Evolutionary conservation across 140 eudicot genomes (phyloP).

Genomic region (Anethum foeniculum): DNA sequence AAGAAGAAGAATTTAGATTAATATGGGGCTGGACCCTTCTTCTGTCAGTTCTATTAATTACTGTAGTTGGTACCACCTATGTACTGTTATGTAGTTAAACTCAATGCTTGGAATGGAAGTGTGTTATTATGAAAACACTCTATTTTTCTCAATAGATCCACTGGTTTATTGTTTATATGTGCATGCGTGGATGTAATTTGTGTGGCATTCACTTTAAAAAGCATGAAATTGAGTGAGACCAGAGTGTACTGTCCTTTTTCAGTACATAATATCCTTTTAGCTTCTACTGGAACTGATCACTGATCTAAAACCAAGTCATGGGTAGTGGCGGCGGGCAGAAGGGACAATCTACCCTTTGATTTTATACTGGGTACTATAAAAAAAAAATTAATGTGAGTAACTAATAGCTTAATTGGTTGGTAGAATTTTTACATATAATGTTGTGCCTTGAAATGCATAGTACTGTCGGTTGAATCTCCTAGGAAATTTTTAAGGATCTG

Average conservation of each 20-base stretch:
- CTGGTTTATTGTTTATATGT: neutral
- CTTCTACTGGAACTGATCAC: neutral
- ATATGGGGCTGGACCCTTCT: neutral
- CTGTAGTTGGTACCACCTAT: neutral
- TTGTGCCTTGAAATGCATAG: neutral
- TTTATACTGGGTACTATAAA: neutral
- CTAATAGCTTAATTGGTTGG: neutral
- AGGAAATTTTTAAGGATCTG: neutral
- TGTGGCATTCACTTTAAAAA: neutral
- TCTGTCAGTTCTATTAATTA: neutral
- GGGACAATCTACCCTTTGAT: neutral
- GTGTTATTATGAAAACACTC: neutral
- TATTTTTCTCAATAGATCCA: neutral
- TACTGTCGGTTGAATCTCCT: neutral
- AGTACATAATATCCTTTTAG: neutral
- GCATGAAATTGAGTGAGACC: neutral
- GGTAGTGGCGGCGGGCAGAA: neutral
- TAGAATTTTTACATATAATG: too few relatives aligned
- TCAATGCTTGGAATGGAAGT: conserved; percentile 6
- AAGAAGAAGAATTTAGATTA: neutral
- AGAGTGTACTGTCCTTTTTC: neutral
- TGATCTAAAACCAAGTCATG: neutral
- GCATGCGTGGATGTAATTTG: neutral
- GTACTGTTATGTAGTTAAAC: neutral
- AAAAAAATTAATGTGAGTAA: neutral